Evolutionary conservation across 176 grass and related monocot species (phyloP).

Genomic region (Secale cereale): DNA sequence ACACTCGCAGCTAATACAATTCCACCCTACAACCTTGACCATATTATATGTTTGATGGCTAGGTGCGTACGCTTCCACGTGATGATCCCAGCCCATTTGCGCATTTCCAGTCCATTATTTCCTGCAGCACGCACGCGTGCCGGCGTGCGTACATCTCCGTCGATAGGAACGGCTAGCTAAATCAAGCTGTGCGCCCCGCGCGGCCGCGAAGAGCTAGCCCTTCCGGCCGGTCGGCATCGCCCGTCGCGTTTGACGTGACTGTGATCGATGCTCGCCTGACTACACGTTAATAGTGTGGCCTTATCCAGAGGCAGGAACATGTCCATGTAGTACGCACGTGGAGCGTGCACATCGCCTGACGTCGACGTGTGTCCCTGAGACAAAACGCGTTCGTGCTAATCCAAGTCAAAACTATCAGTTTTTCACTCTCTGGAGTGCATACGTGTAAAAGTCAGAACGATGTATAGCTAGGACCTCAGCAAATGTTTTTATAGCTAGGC

Average conservation of each 20-base stretch:
- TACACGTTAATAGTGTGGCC: background rate
- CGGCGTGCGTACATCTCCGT: background rate
- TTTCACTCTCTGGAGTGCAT: background rate
- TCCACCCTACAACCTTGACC: too few relatives aligned
- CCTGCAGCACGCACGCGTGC: too few relatives aligned
- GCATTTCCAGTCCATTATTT: too few relatives aligned
- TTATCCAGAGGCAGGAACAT: slow-evolving; percentile 7
- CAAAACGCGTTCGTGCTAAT: background rate
- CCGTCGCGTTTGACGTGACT: background rate
- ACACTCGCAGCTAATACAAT: too few relatives aligned
- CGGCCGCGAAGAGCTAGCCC: slow-evolving; percentile 24
- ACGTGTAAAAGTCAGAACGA: background rate
- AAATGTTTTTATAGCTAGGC: too few relatives aligned
- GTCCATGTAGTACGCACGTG: background rate
- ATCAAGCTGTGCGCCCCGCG: background rate
- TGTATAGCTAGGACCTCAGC: too few relatives aligned
- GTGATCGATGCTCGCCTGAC: background rate
- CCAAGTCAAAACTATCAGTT: background rate
- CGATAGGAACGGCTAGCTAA: background rate
- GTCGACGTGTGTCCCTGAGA: too few relatives aligned
- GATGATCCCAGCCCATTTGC: too few relatives aligned
- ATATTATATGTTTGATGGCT: too few relatives aligned
- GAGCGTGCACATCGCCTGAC: background rate
- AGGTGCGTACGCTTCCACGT: background rate
- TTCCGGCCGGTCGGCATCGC: background rate